Conservation (phyloP, 2,329 filamentous ascomycete genomes). For the Alternaria arborescens region DNA sequence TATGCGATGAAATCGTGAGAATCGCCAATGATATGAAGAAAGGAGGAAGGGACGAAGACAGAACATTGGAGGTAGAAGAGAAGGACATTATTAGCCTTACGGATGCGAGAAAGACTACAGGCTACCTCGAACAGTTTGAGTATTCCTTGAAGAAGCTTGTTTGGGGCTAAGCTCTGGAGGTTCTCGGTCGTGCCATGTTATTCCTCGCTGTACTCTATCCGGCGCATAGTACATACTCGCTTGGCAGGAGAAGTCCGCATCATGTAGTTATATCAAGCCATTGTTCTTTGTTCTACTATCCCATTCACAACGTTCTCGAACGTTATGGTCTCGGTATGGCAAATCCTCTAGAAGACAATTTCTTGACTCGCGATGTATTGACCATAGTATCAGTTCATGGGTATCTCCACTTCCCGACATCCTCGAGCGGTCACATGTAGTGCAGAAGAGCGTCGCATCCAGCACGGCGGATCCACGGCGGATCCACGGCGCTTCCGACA, state of each 20-base stretch:
- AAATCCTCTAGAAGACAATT: background rate
- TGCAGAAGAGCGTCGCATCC: background rate
- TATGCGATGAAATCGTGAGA: constrained; percentile 80
- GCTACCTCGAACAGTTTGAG: constrained; percentile 83
- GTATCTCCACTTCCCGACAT: background rate
- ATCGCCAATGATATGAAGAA: constrained; percentile 64
- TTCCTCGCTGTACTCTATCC: background rate
- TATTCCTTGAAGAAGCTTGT: constrained; percentile 94
- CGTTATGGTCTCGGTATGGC: background rate
- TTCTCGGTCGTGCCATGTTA: background rate
- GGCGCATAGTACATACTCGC: background rate
- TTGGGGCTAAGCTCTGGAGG: constrained; percentile 64
- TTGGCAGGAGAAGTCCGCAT: background rate
- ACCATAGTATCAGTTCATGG: background rate
- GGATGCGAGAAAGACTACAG: constrained; percentile 87
- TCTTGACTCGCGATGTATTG: background rate
- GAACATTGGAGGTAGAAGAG: constrained; percentile 58
- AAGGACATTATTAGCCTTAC: constrained; percentile 81
- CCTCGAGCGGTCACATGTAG: background rate
- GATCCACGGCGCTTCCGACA: background rate
- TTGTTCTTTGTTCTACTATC: background rate
- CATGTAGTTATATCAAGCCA: background rate
- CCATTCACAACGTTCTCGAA: background rate
- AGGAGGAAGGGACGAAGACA: constrained; percentile 49
- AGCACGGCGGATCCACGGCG: background rate